A percentile compares a stretch with the other conserved stretches of the same genome.
phyloP scores from a whole-genome alignment of 2,329 filamentous ascomycete genomes.

The Talaromyces sp. region DNA sequence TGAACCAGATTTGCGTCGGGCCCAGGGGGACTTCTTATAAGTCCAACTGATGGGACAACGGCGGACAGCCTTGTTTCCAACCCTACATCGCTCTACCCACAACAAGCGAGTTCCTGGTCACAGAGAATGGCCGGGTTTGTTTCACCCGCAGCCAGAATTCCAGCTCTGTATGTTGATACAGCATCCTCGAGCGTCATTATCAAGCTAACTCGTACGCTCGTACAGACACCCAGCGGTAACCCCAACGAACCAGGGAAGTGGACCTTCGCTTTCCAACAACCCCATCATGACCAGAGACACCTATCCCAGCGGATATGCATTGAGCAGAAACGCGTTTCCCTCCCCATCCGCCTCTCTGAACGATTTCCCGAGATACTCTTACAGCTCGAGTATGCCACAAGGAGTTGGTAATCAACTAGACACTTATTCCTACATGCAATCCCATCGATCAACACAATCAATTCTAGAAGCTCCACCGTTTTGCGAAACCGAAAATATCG shows the following conservation, averaged over 20 bases:
- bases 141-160: constrained; percentile 31
- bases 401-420: constrained; percentile 35
- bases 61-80: constrained; percentile 37
- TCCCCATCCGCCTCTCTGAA: constrained; percentile 32
- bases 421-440: constrained; percentile 32
- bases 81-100: constrained; percentile 35
- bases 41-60: constrained; percentile 33
- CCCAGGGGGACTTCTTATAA: constrained; percentile 51
- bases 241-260: constrained; percentile 43
- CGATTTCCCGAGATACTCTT: constrained; percentile 33
- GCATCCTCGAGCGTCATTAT: neutral
- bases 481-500: constrained; percentile 38
- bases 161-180: constrained; percentile 39
- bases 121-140: constrained; percentile 42
- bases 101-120: constrained; percentile 34
- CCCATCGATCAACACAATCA: constrained; percentile 31
- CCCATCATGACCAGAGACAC: constrained; percentile 41
- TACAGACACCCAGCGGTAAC: constrained; percentile 48
- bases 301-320: constrained; percentile 36
- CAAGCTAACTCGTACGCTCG: constrained; percentile 4
- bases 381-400: constrained; percentile 30
- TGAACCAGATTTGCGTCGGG: constrained; percentile 51
- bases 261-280: constrained; percentile 29
- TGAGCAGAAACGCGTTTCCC: constrained; percentile 34
- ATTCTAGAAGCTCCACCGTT: constrained; percentile 46